Evolutionary conservation across 768 basidiomycete species (phyloP), one percentile per base, ranked within the genome.

Genomic region (Leccinum longicurvipes): DNA sequence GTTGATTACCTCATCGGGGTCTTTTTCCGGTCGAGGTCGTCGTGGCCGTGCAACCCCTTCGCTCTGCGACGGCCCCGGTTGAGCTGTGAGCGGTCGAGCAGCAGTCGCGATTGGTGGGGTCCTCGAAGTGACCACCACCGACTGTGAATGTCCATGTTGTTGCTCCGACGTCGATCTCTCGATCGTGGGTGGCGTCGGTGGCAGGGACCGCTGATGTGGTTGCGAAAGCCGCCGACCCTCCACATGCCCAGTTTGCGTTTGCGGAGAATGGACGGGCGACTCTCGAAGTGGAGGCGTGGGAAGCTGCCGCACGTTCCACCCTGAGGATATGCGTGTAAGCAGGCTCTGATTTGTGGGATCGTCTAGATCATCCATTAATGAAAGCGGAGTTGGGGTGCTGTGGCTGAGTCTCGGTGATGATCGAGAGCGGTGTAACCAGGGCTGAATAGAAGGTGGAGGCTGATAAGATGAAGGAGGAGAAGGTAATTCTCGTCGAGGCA

Each of bases 371-470:
- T 65, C 67, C n/a, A 36, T 29, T 17, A 36, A 25, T 39, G 56
- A 36, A 6, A 47, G 50, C 45, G 61, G 65, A 17, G 61, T 54
- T 49, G 55, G 52, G 4, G 60, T 28, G 46, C 52, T 44, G 27
- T 49, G 63, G 62, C 31, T 65, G 44, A 75, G 67, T 28, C 62
- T 70, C n/a, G 75, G 74, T 24, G 74, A 72, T 31, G 74, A 76
- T 28, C 68, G 67, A 27, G 74, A 76, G 32, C 74, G 70, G 42
- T 68, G 69, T 15, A 66, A 49, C 60, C 67, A 64, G 12, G 63
- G 65, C 28, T 73, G 69, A 39, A 62, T 41, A 6, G 65, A 66
- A 3, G 65, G 57, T 19, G 70, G 70, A 12, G 72, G 71, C 27
- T 72, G 58, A 49, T 63, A 67, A 21, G 69, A 62, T 8, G 69